These are phyloP conservation scores for Monosporozyma siamensis DNA, from an alignment of 805 yeast genomes.

Conservation along the genomic window DNA sequence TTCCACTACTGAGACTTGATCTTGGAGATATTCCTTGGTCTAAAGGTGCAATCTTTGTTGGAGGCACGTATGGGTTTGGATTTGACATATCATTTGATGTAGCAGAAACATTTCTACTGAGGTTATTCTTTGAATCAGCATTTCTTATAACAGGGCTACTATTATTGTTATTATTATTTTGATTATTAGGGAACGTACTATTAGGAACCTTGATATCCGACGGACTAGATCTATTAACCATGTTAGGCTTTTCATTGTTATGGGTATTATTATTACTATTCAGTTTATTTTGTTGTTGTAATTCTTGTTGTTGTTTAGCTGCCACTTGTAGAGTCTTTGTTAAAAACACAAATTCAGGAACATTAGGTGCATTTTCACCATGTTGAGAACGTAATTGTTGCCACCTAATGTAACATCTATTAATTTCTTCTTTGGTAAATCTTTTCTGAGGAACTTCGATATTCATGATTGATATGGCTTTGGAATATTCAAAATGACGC, in stretches of 20 bases:
- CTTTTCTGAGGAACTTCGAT: constrained; percentile 26
- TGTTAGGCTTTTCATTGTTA: too few species aligned
- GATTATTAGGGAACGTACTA: too few species aligned
- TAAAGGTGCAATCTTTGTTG: neutral
- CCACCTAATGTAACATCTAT: constrained; percentile 31
- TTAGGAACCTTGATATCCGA: too few species aligned
- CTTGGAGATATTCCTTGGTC: neutral
- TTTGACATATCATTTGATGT: neutral
- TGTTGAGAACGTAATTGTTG: constrained; percentile 30
- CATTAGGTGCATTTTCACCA: constrained; percentile 28
- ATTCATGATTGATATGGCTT: constrained; percentile 10
- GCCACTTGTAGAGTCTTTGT: constrained; percentile 29
- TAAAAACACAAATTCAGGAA: constrained; percentile 29
- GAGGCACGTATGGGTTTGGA: neutral
- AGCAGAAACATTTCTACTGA: neutral
- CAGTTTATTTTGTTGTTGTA: constrained; percentile 12
- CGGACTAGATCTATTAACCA: too few species aligned
- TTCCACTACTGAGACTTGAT: neutral
- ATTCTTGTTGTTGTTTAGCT: constrained; percentile 29
- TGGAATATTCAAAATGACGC: neutral
- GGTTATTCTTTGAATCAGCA: neutral
- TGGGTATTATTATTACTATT: neutral
- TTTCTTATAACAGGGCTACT: neutral
- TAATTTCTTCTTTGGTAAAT: constrained; percentile 30
- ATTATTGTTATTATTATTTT: too few species aligned